Evolutionary conservation across 2,329 filamentous ascomycete genomes (phyloP).

Genomic region (Myriosclerotinia scirpicola): DNA sequence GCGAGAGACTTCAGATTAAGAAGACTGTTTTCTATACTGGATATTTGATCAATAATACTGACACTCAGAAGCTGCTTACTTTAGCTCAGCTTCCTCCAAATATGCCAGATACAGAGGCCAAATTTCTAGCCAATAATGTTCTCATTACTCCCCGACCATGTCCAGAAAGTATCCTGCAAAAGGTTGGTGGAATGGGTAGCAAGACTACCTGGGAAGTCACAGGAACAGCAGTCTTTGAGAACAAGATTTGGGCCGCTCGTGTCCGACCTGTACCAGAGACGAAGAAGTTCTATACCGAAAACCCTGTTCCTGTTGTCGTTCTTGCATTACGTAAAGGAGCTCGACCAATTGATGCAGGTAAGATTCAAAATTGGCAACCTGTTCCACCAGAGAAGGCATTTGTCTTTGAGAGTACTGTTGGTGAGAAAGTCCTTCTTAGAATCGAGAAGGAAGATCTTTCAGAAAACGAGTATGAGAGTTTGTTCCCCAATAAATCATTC

Average conservation of each 20-base stretch:
- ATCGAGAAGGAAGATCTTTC: slow-evolving; percentile 69
- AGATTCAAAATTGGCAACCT: slow-evolving; percentile 82
- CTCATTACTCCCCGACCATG: slow-evolving; percentile 81
- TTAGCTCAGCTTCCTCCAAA: slow-evolving; percentile 65
- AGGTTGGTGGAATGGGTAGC: slow-evolving; percentile 82
- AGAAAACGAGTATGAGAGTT: slow-evolving; percentile 63
- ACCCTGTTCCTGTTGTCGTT: slow-evolving; percentile 74
- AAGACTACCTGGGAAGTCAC: slow-evolving; percentile 84
- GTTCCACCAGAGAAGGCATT: slow-evolving; percentile 69
- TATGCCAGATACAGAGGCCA: slow-evolving; percentile 68
- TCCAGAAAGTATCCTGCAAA: slow-evolving; percentile 69
- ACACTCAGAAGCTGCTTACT: slow-evolving; percentile 69
- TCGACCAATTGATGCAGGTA: slow-evolving; percentile 74
- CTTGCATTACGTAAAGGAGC: slow-evolving; percentile 75
- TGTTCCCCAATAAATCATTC: slow-evolving; percentile 58
- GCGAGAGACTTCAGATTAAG: slow-evolving; percentile 66
- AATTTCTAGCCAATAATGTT: slow-evolving; percentile 84
- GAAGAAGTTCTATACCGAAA: slow-evolving; percentile 74
- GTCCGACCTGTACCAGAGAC: slow-evolving; percentile 70
- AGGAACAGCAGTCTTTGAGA: slow-evolving; percentile 71
- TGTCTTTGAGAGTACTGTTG: slow-evolving; percentile 78
- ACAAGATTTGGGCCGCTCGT: slow-evolving; percentile 83
- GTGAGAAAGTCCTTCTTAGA: slow-evolving; percentile 80
- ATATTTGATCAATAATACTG: slow-evolving; percentile 74
- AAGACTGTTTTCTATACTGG: slow-evolving; percentile 90